phyloP scores from a whole-genome alignment of 192 early-diverging fungal genomes.

The Backusella parvicylindrica region DNA sequence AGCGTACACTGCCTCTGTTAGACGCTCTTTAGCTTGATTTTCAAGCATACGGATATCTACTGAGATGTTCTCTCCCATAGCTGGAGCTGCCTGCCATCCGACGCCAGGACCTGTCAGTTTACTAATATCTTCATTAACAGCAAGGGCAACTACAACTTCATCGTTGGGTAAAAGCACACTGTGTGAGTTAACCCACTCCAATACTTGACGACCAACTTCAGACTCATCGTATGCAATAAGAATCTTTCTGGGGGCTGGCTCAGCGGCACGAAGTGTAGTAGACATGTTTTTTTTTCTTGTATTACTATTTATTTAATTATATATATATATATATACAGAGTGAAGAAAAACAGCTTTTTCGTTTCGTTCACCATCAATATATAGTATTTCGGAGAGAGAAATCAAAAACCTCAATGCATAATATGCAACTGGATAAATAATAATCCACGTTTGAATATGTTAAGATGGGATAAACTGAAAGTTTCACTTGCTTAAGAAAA shows the following conservation, averaged over 20 bases:
- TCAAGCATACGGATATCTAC: background rate
- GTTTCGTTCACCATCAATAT: background rate
- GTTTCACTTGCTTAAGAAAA: background rate
- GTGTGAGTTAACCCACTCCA: slow-evolving; percentile 3
- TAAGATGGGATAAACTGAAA: background rate
- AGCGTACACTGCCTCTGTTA: background rate
- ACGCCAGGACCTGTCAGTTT: background rate
- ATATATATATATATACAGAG: background rate
- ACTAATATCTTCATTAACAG: background rate
- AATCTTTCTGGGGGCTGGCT: background rate
- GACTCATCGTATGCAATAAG: slow-evolving; percentile 1
- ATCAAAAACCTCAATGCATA: background rate
- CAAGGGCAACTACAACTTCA: background rate
- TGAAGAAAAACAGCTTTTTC: background rate
- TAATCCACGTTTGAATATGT: background rate
- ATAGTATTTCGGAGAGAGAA: background rate
- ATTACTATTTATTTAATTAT: background rate
- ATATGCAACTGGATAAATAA: background rate
- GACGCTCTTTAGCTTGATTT: background rate
- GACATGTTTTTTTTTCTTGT: background rate
- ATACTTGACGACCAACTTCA: background rate
- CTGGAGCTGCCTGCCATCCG: background rate
- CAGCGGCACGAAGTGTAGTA: background rate
- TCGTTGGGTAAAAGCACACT: slow-evolving; percentile 1
- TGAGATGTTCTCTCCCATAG: background rate